Base-by-base conservation (phyloP, 495 filamentous ascomycete genomes). In the Aspergillus steynii region DNA sequence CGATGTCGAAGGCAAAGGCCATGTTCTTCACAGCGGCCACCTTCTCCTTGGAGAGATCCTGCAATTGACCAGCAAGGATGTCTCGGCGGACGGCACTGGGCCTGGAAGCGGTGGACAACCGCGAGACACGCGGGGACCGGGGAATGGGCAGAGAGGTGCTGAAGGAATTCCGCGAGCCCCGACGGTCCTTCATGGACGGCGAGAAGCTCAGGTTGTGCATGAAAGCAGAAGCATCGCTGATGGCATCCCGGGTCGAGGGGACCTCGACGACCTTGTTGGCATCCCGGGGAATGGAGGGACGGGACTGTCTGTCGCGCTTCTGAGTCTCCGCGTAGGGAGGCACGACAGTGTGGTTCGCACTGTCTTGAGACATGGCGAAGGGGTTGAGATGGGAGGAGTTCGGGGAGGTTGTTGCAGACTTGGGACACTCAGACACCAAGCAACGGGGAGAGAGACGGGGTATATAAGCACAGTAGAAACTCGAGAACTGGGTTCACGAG, bases 1-100 rank as follows among this genome's bases (percentile, higher is more conserved):
- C 92, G 64, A 96, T 96, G 80, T 96, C 91, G 65, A 96, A 96
- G 61, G 91, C 92, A 68, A 92, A 95, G 42, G 92, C 91, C 80
- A 91, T 95, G 68, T 81, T 83, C 73, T 85, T 85, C 28, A 85
- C 85, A 27, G 80, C 77, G 5, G 73, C 74, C 6, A 89, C 89
- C 72, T 90, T 91, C 65, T 88, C 84, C 58, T 85, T 73, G 61
- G 85, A 80, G 63, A 91, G 78, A 63, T 90, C 88, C 73, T 93
- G 90, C 29, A 90, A 79, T 71, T 89, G 88, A 3, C 86, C 84
- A 55, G 87, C 87, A 58, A 92, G 72, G 67, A 93, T 86, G 48
- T 91, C 86, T 26, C 88, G 85, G 0, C 86, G 85, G 52, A 79
- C 51, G 77, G 79, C 66, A 79, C 81, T 66, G 45, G 71, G 75